Percentiles rank a stretch among this genome's conserved stretches.
Evolutionary conservation across 2,329 filamentous ascomycete species (phyloP).

Genomic region (Incumbomyces lentus): DNA sequence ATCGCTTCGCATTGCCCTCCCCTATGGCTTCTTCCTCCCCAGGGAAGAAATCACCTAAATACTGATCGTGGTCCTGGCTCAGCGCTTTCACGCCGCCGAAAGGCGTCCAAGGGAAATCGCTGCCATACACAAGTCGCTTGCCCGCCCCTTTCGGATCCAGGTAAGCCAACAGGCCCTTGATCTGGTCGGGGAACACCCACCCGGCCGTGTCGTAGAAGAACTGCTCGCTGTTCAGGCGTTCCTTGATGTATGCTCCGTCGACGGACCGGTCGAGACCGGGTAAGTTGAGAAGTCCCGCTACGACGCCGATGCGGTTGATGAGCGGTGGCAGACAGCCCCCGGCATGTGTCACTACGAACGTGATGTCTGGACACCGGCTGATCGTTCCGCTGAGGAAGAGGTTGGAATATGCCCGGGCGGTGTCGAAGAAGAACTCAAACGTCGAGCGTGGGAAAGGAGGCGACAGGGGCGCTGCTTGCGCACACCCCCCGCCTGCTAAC

Average conservation of each 20-base stretch:
- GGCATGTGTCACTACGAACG: constrained; percentile 40
- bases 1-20: constrained; percentile 14
- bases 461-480: constrained; percentile 16
- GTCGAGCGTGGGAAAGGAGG: constrained; percentile 33
- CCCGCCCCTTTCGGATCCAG: constrained; percentile 9
- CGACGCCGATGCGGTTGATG: constrained; percentile 16
- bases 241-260: constrained; percentile 15
- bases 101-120: constrained; percentile 19
- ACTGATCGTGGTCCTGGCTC: constrained; percentile 16
- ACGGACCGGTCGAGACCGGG: constrained; percentile 13
- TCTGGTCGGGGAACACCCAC: constrained; percentile 19
- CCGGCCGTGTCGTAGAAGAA: constrained; percentile 22
- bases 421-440: constrained; percentile 46
- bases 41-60: constrained; percentile 15
- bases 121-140: constrained; percentile 18
- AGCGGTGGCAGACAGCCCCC: constrained; percentile 35
- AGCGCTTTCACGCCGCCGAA: constrained; percentile 10
- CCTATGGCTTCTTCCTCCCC: constrained; percentile 14
- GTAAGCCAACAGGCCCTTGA: constrained; percentile 18
- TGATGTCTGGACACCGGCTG: constrained; percentile 35
- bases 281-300: constrained; percentile 14
- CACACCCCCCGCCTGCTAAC: not conserved
- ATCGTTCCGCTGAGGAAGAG: constrained; percentile 41
- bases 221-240: constrained; percentile 15
- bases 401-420: constrained; percentile 38